Conservation (phyloP, 176 grass and related monocot species). For the Puccinellia tenuiflora region DNA sequence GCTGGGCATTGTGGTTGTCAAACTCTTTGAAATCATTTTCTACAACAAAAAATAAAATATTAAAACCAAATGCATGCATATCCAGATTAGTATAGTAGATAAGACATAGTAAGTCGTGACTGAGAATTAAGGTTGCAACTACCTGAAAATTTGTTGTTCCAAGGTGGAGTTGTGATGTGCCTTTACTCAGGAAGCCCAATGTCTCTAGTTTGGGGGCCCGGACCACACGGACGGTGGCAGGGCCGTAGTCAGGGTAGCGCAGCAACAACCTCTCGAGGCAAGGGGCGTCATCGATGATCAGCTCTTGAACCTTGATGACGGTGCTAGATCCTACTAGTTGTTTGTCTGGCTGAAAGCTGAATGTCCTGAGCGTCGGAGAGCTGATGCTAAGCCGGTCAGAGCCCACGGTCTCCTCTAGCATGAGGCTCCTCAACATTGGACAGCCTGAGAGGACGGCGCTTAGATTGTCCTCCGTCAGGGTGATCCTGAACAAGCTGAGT, state of each 20-base stretch:
- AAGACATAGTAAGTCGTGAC: too few species aligned
- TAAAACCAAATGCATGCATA: background rate
- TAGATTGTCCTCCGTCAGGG: background rate
- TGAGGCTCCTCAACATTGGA: background rate
- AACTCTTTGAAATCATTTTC: background rate
- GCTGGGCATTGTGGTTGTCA: background rate
- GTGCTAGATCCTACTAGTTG: too few species aligned
- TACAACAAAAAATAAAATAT: background rate
- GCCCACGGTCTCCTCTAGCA: background rate
- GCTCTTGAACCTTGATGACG: background rate
- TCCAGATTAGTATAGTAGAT: too few species aligned
- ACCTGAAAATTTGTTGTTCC: background rate
- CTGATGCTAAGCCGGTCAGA: background rate
- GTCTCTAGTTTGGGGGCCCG: background rate
- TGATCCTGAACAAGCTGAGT: background rate
- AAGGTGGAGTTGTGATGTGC: background rate
- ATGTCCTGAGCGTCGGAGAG: background rate
- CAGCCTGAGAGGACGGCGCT: background rate
- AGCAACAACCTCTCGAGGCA: background rate
- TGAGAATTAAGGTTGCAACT: background rate
- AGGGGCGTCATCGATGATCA: background rate
- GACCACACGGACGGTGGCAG: background rate
- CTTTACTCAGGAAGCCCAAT: background rate
- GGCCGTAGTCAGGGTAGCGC: too few species aligned
- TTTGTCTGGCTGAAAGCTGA: background rate